Evolutionary conservation across 179 eudicot genomes (phyloP).

Genomic region (Camellia oleifera): DNA sequence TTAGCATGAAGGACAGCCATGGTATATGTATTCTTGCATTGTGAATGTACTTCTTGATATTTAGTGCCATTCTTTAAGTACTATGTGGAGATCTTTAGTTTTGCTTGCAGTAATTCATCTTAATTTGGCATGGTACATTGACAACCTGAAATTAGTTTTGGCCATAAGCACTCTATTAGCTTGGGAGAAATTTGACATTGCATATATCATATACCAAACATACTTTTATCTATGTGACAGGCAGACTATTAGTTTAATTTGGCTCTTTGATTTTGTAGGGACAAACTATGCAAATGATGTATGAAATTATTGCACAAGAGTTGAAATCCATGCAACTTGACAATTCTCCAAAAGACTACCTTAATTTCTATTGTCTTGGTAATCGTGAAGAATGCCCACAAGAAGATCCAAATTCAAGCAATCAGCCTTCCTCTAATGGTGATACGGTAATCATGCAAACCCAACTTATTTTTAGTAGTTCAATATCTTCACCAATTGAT

Average conservation of each 20-base stretch:
- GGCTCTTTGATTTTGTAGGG: conserved; percentile 41
- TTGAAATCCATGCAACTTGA: conserved; percentile 47
- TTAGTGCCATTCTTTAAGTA: not conserved
- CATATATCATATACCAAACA: not conserved
- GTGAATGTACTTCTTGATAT: not conserved
- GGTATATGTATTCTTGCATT: not conserved
- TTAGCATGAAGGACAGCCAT: not conserved
- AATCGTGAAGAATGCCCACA: conserved; percentile 55
- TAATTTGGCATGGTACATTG: not conserved
- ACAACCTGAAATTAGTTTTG: not conserved
- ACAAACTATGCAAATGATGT: conserved; percentile 92
- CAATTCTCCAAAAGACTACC: conserved; percentile 66
- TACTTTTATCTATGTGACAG: not conserved
- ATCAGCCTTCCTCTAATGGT: conserved; percentile 34
- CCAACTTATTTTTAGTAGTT: not conserved
- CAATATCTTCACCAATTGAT: not conserved
- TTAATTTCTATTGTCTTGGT: conserved; percentile 88
- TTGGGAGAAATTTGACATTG: not conserved
- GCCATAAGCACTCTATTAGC: not conserved
- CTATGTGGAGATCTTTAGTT: not conserved
- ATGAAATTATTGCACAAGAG: conserved; percentile 63
- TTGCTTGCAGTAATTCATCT: not conserved
- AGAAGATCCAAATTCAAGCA: conserved; percentile 34
- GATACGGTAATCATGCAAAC: conserved; percentile 31
- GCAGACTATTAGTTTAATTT: not conserved